Percentiles rank a stretch among this genome's conserved stretches.
Conservation (phyloP, 768 basidiomycete genomes). For the Suillus luteus region DNA sequence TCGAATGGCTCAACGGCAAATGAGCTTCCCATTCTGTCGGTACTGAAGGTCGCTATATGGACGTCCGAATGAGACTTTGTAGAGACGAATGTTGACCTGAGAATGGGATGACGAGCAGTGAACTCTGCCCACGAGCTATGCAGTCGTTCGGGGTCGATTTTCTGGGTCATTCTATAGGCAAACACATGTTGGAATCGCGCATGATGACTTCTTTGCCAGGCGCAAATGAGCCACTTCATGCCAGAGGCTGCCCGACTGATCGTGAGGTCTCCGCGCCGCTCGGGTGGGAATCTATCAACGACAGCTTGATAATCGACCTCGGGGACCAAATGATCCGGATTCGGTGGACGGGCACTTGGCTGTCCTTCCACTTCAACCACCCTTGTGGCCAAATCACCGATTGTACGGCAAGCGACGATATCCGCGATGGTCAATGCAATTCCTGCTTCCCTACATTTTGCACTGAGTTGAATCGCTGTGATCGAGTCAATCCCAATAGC, state of each 20-base stretch:
- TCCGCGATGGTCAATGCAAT: constrained; percentile 38
- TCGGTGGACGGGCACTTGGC: not conserved
- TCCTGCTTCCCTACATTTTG: constrained; percentile 41
- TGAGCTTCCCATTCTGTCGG: constrained; percentile 14
- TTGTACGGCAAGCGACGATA: constrained; percentile 42
- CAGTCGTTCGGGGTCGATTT: constrained; percentile 33
- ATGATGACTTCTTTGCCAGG: constrained; percentile 45
- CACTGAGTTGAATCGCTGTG: constrained; percentile 46
- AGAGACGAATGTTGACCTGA: constrained; percentile 45
- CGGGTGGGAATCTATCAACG: constrained; percentile 19
- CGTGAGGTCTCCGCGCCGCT: constrained; percentile 17
- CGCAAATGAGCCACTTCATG: constrained; percentile 42
- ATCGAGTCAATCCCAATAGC: constrained; percentile 53
- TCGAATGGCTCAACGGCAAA: constrained; percentile 16
- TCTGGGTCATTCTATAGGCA: constrained; percentile 36
- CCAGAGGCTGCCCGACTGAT: constrained; percentile 30
- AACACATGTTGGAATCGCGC: constrained; percentile 48
- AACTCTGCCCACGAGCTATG: constrained; percentile 41
- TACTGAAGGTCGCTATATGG: constrained; percentile 29
- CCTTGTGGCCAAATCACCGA: constrained; percentile 31
- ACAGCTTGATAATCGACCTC: constrained; percentile 19
- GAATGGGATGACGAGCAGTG: constrained; percentile 37
- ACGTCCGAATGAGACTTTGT: constrained; percentile 19
- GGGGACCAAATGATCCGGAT: constrained; percentile 11
- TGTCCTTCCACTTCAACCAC: not conserved